Percentiles rank a stretch among this genome's conserved stretches.
phyloP scores from a whole-genome alignment of 2,329 filamentous ascomycete genomes.

The Clarireedia paspali region DNA sequence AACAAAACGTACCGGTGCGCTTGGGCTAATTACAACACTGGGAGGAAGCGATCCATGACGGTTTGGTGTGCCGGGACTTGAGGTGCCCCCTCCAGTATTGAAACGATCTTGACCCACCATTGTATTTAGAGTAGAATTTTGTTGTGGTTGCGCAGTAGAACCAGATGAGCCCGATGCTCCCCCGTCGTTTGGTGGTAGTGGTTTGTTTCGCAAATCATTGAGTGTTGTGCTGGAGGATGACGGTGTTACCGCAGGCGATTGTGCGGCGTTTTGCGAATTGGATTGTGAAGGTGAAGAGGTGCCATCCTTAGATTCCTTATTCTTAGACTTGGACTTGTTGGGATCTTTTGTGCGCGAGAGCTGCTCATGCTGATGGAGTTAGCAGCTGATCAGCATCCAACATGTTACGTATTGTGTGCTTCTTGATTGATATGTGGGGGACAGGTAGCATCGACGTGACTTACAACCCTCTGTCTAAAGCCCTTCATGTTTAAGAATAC shows the following conservation, averaged over 20 bases:
- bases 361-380: constrained; percentile 61
- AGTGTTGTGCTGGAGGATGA: constrained; percentile 84
- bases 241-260: constrained; percentile 64
- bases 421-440: background rate
- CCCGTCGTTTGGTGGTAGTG: constrained; percentile 51
- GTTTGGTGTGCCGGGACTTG: constrained; percentile 49
- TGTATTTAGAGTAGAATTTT: constrained; percentile 22
- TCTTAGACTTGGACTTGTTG: constrained; percentile 72
- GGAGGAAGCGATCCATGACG: constrained; percentile 63
- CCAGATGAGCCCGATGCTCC: constrained; percentile 15
- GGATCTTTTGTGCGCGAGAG: constrained; percentile 82
- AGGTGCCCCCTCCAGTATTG: constrained; percentile 31
- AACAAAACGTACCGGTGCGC: constrained; percentile 65
- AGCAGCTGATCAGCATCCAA: constrained; percentile 29
- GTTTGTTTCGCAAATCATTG: constrained; percentile 79
- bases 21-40: constrained; percentile 90
- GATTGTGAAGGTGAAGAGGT: constrained; percentile 65
- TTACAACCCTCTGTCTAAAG: constrained; percentile 94
- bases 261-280: constrained; percentile 43
- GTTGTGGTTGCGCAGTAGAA: constrained; percentile 25
- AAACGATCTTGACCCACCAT: constrained; percentile 36
- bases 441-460: constrained; percentile 32
- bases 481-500: constrained; percentile 70
- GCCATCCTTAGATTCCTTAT: constrained; percentile 65
- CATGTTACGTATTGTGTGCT: constrained; percentile 1